Percentiles rank a stretch among this genome's conserved stretches.
Evolutionary conservation across 805 yeast species (phyloP).

Genomic region (Saturnispora kantuleensis): DNA sequence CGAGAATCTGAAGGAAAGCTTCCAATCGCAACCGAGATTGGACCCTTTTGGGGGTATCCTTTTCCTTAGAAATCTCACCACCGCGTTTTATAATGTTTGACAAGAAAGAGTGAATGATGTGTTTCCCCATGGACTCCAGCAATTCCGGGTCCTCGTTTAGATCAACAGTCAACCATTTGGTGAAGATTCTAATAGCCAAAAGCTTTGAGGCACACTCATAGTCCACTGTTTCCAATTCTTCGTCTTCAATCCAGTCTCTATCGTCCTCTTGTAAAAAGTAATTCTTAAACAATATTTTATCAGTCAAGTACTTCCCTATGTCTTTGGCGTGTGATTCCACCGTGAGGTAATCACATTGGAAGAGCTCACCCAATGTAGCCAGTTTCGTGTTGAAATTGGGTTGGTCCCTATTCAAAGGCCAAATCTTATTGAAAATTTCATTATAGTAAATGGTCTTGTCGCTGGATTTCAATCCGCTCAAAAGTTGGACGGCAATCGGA

Average conservation of each 20-base stretch:
- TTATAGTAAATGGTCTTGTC: slow-evolving; percentile 31
- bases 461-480: slow-evolving; percentile 35
- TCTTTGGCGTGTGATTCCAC: slow-evolving; percentile 44
- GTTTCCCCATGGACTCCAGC: slow-evolving; percentile 39
- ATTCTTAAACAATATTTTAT: slow-evolving; percentile 51
- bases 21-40: slow-evolving; percentile 54
- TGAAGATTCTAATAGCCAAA: slow-evolving; percentile 42
- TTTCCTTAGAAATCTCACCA: slow-evolving; percentile 58
- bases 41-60: slow-evolving; percentile 49
- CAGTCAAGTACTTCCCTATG: slow-evolving; percentile 49
- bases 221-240: slow-evolving; percentile 13
- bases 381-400: slow-evolving; percentile 44
- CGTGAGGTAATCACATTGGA: slow-evolving; percentile 36
- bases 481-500: slow-evolving; percentile 49
- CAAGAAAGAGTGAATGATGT: slow-evolving; percentile 52
- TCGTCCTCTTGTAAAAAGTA: slow-evolving; percentile 26
- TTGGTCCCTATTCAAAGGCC: slow-evolving; percentile 39
- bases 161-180: slow-evolving; percentile 41
- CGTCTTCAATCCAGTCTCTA: slow-evolving; percentile 22
- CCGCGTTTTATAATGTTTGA: slow-evolving; percentile 60
- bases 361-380: slow-evolving; percentile 51
- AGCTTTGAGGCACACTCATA: slow-evolving; percentile 21
- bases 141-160: slow-evolving; percentile 30
- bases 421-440: slow-evolving; percentile 31
- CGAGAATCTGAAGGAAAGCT: slow-evolving; percentile 59